Conservation (phyloP, 2,329 filamentous ascomycete genomes). For the Daldinia sp. region DNA sequence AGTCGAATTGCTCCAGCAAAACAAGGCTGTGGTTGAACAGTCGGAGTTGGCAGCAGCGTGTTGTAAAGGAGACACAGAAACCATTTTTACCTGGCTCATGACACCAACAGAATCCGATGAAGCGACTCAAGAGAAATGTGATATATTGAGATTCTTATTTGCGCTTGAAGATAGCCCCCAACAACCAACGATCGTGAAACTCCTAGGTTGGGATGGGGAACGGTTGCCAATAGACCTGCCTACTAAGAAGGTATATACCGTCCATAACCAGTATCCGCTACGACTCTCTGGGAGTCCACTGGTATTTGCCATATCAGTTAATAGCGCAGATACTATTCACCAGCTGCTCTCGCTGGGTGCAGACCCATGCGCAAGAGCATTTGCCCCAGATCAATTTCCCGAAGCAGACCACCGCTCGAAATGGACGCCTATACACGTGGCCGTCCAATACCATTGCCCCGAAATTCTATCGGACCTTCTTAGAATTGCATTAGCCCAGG, state of each 20-base stretch:
- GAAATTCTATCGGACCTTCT: not conserved
- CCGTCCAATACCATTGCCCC: slow-evolving; percentile 25
- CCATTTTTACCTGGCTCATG: slow-evolving; percentile 8
- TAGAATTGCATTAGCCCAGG: not conserved
- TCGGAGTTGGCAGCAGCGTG: slow-evolving; percentile 11
- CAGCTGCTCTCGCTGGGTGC: slow-evolving; percentile 21
- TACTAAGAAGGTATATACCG: not conserved
- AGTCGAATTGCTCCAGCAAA: slow-evolving; percentile 15
- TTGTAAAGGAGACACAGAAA: slow-evolving; percentile 13
- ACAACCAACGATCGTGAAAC: not conserved
- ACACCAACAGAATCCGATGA: not conserved
- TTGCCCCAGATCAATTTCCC: slow-evolving; percentile 22
- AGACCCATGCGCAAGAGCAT: slow-evolving; percentile 24
- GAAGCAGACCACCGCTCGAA: slow-evolving; percentile 21
- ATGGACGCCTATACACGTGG: slow-evolving; percentile 26
- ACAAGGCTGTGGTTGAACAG: slow-evolving; percentile 1
- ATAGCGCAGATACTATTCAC: not conserved
- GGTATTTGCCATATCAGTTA: not conserved
- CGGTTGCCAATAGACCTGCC: not conserved
- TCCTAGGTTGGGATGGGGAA: not conserved
- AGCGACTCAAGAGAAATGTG: not conserved
- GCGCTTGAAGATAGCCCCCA: not conserved
- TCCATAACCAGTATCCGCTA: not conserved
- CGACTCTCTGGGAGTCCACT: not conserved
- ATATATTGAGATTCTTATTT: not conserved